Evolutionary conservation across 345 rosid genomes (phyloP).

Genomic region (Ceriops zippeliana): DNA sequence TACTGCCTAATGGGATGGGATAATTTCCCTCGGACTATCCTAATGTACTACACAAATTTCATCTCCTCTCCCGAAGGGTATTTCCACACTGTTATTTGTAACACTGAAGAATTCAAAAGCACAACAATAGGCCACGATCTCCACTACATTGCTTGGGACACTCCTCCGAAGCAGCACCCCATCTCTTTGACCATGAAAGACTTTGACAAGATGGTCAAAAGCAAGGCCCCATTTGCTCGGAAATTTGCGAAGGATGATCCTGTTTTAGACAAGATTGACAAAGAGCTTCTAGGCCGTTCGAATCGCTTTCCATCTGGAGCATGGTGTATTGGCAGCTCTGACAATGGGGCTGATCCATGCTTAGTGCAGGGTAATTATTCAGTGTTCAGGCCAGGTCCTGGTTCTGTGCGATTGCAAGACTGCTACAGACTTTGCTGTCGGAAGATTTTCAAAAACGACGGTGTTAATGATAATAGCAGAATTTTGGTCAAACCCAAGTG

Average conservation of each 20-base stretch:
- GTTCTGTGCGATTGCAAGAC: conserved; percentile 58
- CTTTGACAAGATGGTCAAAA: conserved; percentile 72
- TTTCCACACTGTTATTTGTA: conserved; percentile 87
- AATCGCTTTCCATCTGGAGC: conserved; percentile 66
- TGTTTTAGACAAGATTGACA: conserved; percentile 74
- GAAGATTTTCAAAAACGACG: conserved; percentile 54
- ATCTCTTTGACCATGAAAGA: conserved; percentile 56
- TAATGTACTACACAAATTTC: conserved; percentile 83
- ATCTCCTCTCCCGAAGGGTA: conserved; percentile 96
- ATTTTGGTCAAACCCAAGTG: conserved; percentile 27
- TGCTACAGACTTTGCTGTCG: conserved; percentile 50
- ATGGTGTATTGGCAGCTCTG: conserved; percentile 73
- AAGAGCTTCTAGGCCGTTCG: conserved; percentile 61
- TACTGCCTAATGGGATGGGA: conserved; percentile 93
- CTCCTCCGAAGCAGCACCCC: conserved; percentile 92
- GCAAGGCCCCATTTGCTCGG: conserved; percentile 84
- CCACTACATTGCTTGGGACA: conserved; percentile 96
- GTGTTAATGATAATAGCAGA: conserved; percentile 42
- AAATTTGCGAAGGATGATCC: conserved; percentile 78
- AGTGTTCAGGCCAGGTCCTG: conserved; percentile 70
- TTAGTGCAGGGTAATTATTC: conserved; percentile 53
- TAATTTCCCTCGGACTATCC: conserved; percentile 71
- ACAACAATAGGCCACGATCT: conserved; percentile 79
- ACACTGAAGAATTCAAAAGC: conserved; percentile 50
- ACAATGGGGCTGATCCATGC: conserved; percentile 59